Conservation (phyloP, 768 basidiomycete genomes). For the Pleurotus tuber-regium region DNA sequence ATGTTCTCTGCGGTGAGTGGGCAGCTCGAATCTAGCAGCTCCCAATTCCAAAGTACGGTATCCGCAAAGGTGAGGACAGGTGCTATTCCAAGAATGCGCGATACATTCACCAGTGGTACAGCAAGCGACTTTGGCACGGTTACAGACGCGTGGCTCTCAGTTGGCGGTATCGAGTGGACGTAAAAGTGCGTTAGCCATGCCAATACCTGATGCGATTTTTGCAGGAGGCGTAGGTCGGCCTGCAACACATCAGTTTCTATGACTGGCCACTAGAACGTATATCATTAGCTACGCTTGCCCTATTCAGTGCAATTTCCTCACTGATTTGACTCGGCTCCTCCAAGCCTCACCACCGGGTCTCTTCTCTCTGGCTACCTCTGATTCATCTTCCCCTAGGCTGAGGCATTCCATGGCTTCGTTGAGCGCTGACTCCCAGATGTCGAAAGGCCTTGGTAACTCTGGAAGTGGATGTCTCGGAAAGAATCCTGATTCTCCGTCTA, state of each 20-base stretch:
- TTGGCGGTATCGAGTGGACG: conserved; percentile 70
- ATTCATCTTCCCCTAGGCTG: conserved; percentile 54
- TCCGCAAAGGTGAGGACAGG: conserved; percentile 96
- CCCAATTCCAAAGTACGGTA: conserved; percentile 93
- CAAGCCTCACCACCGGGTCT: conserved; percentile 61
- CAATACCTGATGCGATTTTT: conserved; percentile 87
- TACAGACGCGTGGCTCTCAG: conserved; percentile 34
- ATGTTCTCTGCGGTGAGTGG: conserved; percentile 75
- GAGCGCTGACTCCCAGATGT: conserved; percentile 71
- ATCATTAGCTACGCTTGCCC: conserved; percentile 3
- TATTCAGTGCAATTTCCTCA: conserved; percentile 34
- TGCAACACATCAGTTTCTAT: conserved; percentile 55
- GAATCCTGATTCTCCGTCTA: conserved; percentile 74
- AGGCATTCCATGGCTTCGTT: conserved; percentile 50
- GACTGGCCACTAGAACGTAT: conserved; percentile 60
- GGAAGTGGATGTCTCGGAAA: conserved; percentile 68
- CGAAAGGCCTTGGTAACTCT: conserved; percentile 49
- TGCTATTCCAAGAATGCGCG: conserved; percentile 76
- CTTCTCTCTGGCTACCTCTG: conserved; percentile 45
- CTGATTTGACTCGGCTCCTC: conserved; percentile 60
- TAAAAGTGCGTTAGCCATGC: conserved; percentile 91
- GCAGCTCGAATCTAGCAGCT: conserved; percentile 49
- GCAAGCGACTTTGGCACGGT: conserved; percentile 75
- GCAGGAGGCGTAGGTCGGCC: conserved; percentile 56
- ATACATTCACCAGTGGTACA: conserved; percentile 75